Conservation (phyloP, 1,139 yeast genomes). For the Dujonia santamariae region DNA sequence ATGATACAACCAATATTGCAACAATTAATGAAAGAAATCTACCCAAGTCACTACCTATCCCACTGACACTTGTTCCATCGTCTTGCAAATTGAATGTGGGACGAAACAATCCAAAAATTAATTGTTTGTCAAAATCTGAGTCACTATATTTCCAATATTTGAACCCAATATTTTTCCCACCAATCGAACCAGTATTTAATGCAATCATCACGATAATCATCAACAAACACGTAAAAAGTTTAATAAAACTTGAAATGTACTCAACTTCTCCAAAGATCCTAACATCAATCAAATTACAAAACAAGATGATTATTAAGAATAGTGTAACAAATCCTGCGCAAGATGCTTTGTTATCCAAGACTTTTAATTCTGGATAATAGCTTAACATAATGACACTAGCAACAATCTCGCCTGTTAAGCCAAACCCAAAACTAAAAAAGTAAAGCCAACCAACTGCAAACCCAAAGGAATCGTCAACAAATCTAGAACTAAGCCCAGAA, state of each 20-base stretch:
- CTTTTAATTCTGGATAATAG: conserved; percentile 54
- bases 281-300: conserved; percentile 63
- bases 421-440: conserved; percentile 70
- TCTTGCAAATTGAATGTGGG: conserved; percentile 63
- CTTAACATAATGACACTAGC: conserved; percentile 76
- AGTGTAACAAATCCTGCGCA: conserved; percentile 64
- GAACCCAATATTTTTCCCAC: conserved; percentile 53
- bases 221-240: conserved; percentile 51
- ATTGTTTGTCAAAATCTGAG: conserved; percentile 45
- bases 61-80: conserved; percentile 45
- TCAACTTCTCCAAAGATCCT: conserved; percentile 76
- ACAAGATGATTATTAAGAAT: conserved; percentile 47
- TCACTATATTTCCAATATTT: conserved; percentile 58
- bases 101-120: conserved; percentile 70
- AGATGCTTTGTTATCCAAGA: conserved; percentile 46
- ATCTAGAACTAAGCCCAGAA: conserved; percentile 70
- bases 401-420: conserved; percentile 76
- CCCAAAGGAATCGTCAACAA: conserved; percentile 84
- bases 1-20: conserved; percentile 63
- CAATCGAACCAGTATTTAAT: conserved; percentile 51
- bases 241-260: conserved; percentile 57
- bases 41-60: conserved; percentile 64
- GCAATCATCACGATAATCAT: conserved; percentile 65
- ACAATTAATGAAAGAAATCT: conserved; percentile 61
- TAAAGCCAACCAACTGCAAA: conserved; percentile 78